Percentiles rank a stretch among this genome's conserved stretches.
These are phyloP conservation scores for Mycocentrospora acerina DNA, from an alignment of 2,329 filamentous ascomycete genomes.

Conservation along the genomic window DNA sequence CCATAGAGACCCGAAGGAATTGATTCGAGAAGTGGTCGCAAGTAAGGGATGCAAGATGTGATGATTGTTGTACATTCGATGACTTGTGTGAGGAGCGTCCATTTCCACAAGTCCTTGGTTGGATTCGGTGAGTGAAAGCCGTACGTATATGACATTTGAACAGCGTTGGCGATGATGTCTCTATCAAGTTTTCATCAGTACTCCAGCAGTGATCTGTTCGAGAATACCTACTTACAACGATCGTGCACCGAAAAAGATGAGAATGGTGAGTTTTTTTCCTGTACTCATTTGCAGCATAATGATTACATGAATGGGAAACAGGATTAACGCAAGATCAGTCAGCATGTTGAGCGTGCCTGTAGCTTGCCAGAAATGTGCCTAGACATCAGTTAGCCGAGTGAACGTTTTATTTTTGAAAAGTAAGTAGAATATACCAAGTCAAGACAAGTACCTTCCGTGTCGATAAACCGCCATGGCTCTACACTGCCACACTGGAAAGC, in stretches of 20 bases:
- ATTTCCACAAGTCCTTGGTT: conserved; percentile 37
- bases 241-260: conserved; percentile 36
- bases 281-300: conserved; percentile 38
- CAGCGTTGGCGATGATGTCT: conserved; percentile 35
- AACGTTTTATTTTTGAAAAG: not conserved
- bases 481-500: conserved; percentile 36
- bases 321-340: conserved; percentile 35
- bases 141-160: conserved; percentile 33
- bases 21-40: conserved; percentile 37
- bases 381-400: conserved; percentile 2
- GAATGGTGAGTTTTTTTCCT: conserved; percentile 36
- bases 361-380: conserved; percentile 35
- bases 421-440: conserved; percentile 22
- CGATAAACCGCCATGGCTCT: conserved; percentile 30
- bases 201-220: no score
- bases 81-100: conserved; percentile 37
- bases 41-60: conserved; percentile 39
- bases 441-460: conserved; percentile 16
- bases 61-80: conserved; percentile 40
- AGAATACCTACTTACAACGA: conserved; percentile 21
- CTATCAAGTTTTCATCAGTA: conserved; percentile 10
- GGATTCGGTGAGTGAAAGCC: conserved; percentile 29
- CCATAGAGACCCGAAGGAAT: conserved; percentile 37
- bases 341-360: conserved; percentile 36
- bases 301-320: conserved; percentile 38